Base-by-base conservation (phyloP, 2,329 filamentous ascomycete species). In the Colletotrichum sp. region DNA sequence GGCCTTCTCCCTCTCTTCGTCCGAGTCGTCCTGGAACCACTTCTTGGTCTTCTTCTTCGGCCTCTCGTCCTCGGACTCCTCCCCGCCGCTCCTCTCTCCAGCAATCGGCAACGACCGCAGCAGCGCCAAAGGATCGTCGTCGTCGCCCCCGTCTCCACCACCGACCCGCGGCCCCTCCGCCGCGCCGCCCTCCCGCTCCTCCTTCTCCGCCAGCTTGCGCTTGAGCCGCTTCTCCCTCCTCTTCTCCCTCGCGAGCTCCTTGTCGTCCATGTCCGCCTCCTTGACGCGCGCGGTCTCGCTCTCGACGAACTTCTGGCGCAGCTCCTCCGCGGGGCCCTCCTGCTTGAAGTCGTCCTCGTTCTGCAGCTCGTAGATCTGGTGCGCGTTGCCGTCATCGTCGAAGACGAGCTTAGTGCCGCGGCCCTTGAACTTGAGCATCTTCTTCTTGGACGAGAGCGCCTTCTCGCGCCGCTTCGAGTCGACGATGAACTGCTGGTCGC, bases 391-490 rank as follows among this genome's bases (percentile, higher is more conserved):
- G 36, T 98, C 95, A 64, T 98, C 96, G 85, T 99, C 96, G 83
- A 96, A 99, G 7, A 98, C 90, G 9, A 98, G 87, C 83, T 97
- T 98, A 55, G 92, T 93, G 15, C 95, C 94, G 82, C 94, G 94
- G 82, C 95, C 95, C 88, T 96, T 98, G 88, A 95, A 94, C 83
- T 98, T 97, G 82, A 95, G 90, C 78, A 98, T 91, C 85, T 98
- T 94, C 90, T 98, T 98, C 89, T 98, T 99, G 24, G 95, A 98
- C 81, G 94, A 94, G 78, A 99, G 91, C n/a, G 98, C 91, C 87
- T 98, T 99, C 86, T 98, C 96, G 79, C 96, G 93, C 28, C 97
- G 95, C 84, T 99, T 98, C 15, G 96, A 98, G 87, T 99, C 97
- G 77, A 99, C 92, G 24, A 98, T 87, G 60, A 98, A 89, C 3